Evolutionary conservation across 768 basidiomycete genomes (phyloP).

Genomic region (Leccinum boreale): DNA sequence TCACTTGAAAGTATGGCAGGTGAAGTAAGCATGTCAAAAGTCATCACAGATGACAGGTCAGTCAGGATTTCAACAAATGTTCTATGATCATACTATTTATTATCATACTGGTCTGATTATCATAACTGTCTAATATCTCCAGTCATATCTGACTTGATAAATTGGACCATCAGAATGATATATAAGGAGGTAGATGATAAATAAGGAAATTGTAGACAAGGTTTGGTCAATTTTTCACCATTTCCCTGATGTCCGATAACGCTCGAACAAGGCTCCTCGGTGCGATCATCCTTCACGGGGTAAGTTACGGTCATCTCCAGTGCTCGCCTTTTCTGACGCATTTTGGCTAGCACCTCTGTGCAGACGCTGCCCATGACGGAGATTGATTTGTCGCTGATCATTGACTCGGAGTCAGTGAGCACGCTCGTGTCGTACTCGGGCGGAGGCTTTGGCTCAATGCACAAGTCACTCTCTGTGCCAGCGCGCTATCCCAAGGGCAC

Average conservation of each 20-base stretch:
- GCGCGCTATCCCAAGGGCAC: not conserved
- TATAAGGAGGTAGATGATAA: too few relatives aligned
- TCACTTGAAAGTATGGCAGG: too few relatives aligned
- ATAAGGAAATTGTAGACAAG: too few relatives aligned
- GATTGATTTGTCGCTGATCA: slow-evolving; percentile 20
- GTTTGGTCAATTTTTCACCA: too few relatives aligned
- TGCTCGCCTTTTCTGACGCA: slow-evolving; percentile 5
- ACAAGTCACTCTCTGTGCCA: not conserved
- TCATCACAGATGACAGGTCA: too few relatives aligned
- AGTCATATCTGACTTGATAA: too few relatives aligned
- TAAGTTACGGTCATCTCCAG: not conserved
- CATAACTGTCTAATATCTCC: too few relatives aligned
- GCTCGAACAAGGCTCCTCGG: not conserved
- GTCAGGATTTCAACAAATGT: too few relatives aligned
- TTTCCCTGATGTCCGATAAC: not conserved
- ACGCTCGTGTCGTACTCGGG: slow-evolving; percentile 2
- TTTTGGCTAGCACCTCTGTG: slow-evolving; percentile 11
- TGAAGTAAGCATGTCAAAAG: too few relatives aligned
- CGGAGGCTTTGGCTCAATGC: not conserved
- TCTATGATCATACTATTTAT: too few relatives aligned
- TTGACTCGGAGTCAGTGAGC: slow-evolving; percentile 4
- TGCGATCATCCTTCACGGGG: slow-evolving; percentile 7
- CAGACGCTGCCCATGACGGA: slow-evolving; percentile 18
- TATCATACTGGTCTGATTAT: too few relatives aligned
- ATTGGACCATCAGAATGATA: too few relatives aligned